A percentile compares a stretch with the other conserved stretches of the same genome.
Conservation (phyloP, 331 rosid species). For the Arachis monticola region DNA sequence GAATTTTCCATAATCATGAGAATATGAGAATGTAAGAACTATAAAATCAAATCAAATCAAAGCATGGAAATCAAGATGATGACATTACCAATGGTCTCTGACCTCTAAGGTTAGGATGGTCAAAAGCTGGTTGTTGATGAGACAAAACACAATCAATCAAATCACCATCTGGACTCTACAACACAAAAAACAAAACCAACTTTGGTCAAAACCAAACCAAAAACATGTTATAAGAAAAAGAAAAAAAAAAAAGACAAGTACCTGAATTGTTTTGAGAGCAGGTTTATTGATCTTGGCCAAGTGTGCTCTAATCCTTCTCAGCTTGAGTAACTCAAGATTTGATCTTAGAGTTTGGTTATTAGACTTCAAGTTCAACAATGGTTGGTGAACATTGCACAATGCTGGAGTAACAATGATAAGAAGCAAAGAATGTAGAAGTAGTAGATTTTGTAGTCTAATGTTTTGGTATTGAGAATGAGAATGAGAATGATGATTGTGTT, state of each 20-base stretch:
- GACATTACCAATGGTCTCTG: conserved; percentile 78
- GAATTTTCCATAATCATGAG: conserved; percentile 17
- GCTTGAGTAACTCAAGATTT: conserved; percentile 48
- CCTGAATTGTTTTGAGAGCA: conserved; percentile 86
- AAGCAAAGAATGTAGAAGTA: conserved; percentile 54
- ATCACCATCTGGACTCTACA: conserved; percentile 99
- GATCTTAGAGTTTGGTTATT: conserved; percentile 69
- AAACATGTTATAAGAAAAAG: background rate
- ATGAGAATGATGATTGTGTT: conserved; percentile 33
- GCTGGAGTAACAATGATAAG: conserved; percentile 49
- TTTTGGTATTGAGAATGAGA: conserved; percentile 41
- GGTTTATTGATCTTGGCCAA: conserved; percentile 83
- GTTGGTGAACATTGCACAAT: conserved; percentile 27
- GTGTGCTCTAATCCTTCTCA: conserved; percentile 48
- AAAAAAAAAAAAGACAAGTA: conserved; percentile 28
- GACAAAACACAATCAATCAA: conserved; percentile 82
- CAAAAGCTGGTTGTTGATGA: conserved; percentile 95
- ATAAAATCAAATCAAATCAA: no score
- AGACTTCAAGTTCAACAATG: background rate
- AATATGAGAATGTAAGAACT: no score
- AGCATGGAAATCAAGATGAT: background rate
- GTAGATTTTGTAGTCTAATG: background rate
- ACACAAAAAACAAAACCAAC: conserved; percentile 26
- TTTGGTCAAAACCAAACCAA: background rate
- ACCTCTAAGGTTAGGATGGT: conserved; percentile 79